Conservation (phyloP, 768 basidiomycete genomes). For the Mycena metata region DNA sequence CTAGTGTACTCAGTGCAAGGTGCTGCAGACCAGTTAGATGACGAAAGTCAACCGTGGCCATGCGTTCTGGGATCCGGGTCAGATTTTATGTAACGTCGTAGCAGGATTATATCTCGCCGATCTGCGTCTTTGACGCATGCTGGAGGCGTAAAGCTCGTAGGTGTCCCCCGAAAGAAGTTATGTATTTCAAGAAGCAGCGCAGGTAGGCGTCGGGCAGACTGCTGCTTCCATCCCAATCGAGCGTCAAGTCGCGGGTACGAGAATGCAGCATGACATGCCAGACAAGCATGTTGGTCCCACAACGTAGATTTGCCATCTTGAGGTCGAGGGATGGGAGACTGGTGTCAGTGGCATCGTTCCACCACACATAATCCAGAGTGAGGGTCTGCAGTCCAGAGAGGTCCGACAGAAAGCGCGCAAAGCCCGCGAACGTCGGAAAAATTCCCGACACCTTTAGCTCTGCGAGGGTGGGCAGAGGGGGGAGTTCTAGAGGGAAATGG, state of each 20-base stretch:
- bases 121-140: background rate
- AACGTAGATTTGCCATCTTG: background rate
- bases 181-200: no score
- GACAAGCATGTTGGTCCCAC: background rate
- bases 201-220: no score
- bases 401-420: constrained; percentile 4
- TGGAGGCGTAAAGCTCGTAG: background rate
- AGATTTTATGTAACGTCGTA: background rate
- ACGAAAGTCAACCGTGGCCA: background rate
- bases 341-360: background rate
- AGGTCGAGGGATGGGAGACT: background rate
- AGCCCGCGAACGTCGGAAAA: background rate
- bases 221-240: background rate
- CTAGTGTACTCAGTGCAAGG: no score
- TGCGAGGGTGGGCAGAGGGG: background rate
- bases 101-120: background rate
- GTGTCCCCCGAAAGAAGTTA: no score
- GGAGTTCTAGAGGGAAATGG: background rate
- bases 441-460: background rate
- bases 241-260: background rate
- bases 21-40: background rate
- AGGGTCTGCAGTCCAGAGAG: background rate
- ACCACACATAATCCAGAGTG: background rate
- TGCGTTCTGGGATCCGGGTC: background rate
- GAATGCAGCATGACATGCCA: background rate